Percentiles rank a stretch among this genome's conserved stretches.
These are phyloP conservation scores for Handroanthus guayacan DNA, from an alignment of 257 asterid species.

Conservation along the genomic window DNA sequence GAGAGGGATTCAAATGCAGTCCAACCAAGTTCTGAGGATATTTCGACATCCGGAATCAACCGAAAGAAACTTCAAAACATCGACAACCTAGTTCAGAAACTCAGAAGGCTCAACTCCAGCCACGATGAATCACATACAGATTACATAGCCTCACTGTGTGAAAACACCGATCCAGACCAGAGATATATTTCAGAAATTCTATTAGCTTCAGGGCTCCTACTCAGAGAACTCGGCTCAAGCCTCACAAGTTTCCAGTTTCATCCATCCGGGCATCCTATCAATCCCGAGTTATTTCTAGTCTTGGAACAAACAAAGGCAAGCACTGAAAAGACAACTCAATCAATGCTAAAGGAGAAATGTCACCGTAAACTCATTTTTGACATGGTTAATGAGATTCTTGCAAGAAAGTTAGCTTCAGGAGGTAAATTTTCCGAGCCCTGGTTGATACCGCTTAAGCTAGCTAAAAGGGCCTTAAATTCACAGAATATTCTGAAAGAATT, in stretches of 20 bases:
- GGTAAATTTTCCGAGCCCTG: constrained; percentile 49
- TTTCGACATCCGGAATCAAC: constrained; percentile 49
- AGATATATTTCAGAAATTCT: constrained; percentile 74
- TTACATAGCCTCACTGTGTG: constrained; percentile 76
- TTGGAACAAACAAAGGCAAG: constrained; percentile 74
- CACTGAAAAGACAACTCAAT: constrained; percentile 42
- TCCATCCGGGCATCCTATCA: constrained; percentile 66
- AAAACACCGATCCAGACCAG: constrained; percentile 63
- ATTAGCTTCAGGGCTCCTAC: constrained; percentile 79
- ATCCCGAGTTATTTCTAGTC: constrained; percentile 69
- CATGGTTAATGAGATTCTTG: constrained; percentile 65
- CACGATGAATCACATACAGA: constrained; percentile 75
- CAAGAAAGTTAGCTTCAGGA: constrained; percentile 43
- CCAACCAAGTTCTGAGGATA: constrained; percentile 37
- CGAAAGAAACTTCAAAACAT: constrained; percentile 62
- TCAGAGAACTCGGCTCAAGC: constrained; percentile 46
- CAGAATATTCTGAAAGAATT: constrained; percentile 67
- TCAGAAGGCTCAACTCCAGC: constrained; percentile 67
- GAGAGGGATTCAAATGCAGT: constrained; percentile 28
- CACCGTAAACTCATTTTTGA: constrained; percentile 69
- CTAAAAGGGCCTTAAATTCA: constrained; percentile 51
- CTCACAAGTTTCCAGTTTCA: constrained; percentile 67
- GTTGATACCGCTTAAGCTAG: constrained; percentile 44
- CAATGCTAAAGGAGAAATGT: constrained; percentile 43
- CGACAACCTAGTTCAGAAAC: constrained; percentile 68